Percentiles rank a stretch among this genome's conserved stretches.
Evolutionary conservation across 108 stramenopile species (phyloP).

Genomic region (Schizochytrium sp.): DNA sequence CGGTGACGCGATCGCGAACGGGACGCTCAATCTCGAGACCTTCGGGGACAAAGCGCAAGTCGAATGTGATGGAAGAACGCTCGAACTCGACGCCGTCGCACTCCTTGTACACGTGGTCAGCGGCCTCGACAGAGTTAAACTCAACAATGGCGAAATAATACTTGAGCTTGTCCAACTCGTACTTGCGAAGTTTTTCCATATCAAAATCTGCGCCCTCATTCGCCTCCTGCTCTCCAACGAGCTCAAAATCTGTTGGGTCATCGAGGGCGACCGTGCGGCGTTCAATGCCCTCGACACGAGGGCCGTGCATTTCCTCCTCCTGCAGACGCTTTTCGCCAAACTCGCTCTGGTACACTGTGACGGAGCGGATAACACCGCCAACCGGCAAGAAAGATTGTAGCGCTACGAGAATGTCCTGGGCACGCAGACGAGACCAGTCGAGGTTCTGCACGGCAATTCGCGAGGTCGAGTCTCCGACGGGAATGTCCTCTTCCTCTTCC

Average conservation of each 20-base stretch:
- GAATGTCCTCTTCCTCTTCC: not conserved
- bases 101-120: constrained; percentile 71
- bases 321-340: constrained; percentile 65
- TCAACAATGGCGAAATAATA: constrained; percentile 91
- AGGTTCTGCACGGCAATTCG: constrained; percentile 40
- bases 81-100: constrained; percentile 94
- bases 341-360: constrained; percentile 42
- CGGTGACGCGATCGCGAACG: constrained; percentile 59
- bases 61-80: constrained; percentile 73
- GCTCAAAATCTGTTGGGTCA: not conserved
- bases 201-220: constrained; percentile 62
- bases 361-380: constrained; percentile 22
- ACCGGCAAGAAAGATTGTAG: constrained; percentile 42
- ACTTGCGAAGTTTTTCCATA: constrained; percentile 77
- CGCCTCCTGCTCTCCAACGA: constrained; percentile 16
- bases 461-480: constrained; percentile 22
- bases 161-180: constrained; percentile 82
- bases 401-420: constrained; percentile 41
- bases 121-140: constrained; percentile 58
- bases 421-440: constrained; percentile 47
- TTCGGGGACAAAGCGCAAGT: constrained; percentile 76
- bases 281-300: constrained; percentile 37
- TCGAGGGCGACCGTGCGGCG: not conserved
- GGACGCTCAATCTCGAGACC: constrained; percentile 55
- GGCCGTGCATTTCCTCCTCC: constrained; percentile 64